phyloP scores from a whole-genome alignment of 148 eudicot genomes.

The Nepenthes gracilis region DNA sequence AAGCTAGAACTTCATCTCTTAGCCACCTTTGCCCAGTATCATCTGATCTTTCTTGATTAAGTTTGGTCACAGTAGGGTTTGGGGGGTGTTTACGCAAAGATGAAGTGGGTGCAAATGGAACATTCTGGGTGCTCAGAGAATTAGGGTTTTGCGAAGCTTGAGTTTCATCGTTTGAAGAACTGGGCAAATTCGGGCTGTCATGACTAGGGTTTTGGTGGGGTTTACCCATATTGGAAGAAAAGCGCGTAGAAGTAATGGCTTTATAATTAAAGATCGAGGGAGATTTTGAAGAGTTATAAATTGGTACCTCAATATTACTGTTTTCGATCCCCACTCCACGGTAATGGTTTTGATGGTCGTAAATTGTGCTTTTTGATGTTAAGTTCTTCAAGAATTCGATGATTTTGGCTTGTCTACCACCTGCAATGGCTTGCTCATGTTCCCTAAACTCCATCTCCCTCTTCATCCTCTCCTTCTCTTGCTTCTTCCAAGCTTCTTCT shows the following conservation, averaged over 20 bases:
- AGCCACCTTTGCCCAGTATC: constrained; percentile 82
- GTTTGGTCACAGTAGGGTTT: not conserved
- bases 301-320: too few relatives aligned
- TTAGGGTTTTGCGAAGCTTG: constrained; percentile 29
- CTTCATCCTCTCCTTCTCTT: constrained; percentile 51
- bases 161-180: not conserved
- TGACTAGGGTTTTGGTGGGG: constrained; percentile 28
- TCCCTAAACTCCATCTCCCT: constrained; percentile 53
- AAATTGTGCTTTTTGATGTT: constrained; percentile 10
- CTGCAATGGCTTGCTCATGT: constrained; percentile 47
- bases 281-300: too few relatives aligned
- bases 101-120: not conserved
- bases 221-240: constrained; percentile 12
- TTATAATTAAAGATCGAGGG: not conserved
- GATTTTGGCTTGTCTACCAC: constrained; percentile 52
- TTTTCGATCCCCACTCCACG: not conserved
- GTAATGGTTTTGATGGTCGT: not conserved
- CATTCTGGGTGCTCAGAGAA: not conserved
- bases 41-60: constrained; percentile 11
- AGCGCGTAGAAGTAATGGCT: constrained; percentile 8
- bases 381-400: constrained; percentile 51
- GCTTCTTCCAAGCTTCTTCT: constrained; percentile 75
- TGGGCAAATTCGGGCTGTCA: not conserved
- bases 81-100: not conserved
- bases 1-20: constrained; percentile 71